phyloP scores from a whole-genome alignment of 1,284 basidiomycete genomes.

The Malassezia nana region DNA sequence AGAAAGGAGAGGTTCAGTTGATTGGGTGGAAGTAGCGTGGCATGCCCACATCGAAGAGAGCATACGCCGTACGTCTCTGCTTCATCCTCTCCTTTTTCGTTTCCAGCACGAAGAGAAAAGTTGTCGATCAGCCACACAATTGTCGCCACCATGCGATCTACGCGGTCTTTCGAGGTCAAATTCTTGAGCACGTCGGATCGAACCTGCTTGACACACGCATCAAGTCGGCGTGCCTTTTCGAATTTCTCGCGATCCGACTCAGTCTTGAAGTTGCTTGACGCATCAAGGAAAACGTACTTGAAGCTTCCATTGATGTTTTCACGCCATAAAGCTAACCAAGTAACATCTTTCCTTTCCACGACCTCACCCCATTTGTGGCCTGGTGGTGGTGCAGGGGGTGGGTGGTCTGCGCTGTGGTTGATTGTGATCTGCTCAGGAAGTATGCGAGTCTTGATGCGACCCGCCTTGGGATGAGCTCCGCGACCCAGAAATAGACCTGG shows the following conservation, averaged over 20 bases:
- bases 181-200: conserved; percentile 36
- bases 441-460: conserved; percentile 70
- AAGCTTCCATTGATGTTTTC: conserved; percentile 45
- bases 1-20: conserved; percentile 44
- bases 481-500: conserved; percentile 94
- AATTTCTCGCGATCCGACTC: conserved; percentile 46
- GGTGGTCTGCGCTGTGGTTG: conserved; percentile 43
- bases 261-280: conserved; percentile 45
- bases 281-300: conserved; percentile 48
- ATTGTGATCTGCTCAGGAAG: conserved; percentile 45
- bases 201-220: conserved; percentile 37
- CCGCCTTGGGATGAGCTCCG: conserved; percentile 96
- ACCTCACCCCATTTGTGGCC: conserved; percentile 45
- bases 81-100: conserved; percentile 48
- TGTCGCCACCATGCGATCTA: conserved; percentile 46
- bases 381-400: conserved; percentile 37
- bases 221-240: conserved; percentile 45
- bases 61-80: conserved; percentile 47
- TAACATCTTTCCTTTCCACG: conserved; percentile 42
- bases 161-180: conserved; percentile 37
- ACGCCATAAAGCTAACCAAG: conserved; percentile 47
- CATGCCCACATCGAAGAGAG: conserved; percentile 45
- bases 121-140: conserved; percentile 48
- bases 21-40: conserved; percentile 34
- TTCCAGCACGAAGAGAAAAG: conserved; percentile 47